Evolutionary conservation across 164 flowering plant species (phyloP), one percentile per base, ranked within the genome.

Genomic region (Cinnamomum chago): DNA sequence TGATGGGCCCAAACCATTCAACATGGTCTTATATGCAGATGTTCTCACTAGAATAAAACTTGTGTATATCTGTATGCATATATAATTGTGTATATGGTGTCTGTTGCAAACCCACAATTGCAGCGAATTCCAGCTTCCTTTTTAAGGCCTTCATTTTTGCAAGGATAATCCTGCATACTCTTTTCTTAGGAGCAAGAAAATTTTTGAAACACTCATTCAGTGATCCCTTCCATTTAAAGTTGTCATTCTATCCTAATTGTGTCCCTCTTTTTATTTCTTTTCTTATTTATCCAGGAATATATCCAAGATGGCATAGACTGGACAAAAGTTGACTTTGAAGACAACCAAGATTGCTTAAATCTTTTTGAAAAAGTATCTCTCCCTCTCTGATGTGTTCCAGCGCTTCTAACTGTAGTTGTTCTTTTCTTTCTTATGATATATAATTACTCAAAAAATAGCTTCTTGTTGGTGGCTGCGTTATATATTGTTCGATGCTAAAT

Each of bases 231-330:
- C 25, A 2, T 64, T 24, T 64, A 64, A 24, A 12, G 12, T 23
- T 64, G 33, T n/a, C 24, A n/a, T 9, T 18, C 23, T 14, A 23
- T 50, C 35, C 13, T 40, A 7, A 10, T 0, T 0, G 10, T 35
- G 60, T 55, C 60, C 5, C 0, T 55, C 20, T 18, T 55, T 14
- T 14, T 55, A 4, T 55, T 14, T 55, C 15, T 33, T 55, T 64
- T 5, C 62, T 70, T 51, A 2, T 35, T 58, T 72, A 76, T 74
- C 50, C 90, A 94, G 98, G 98, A 94, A 79, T 96, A 94, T 75
- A 84, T 94, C 76, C 94, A 94, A 80, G 97, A 96, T 85, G 99
- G 99, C 65, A 96, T 96, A 79, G 99, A 96, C 80, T 96, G 98
- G 98, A 73, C 94, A 77, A 94, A 84, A 81, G 97, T 96, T 83